A percentile compares a stretch with the other conserved stretches of the same genome.
These are phyloP conservation scores for Beauveria sp. DNA, from an alignment of 2,329 filamentous ascomycete genomes.

Conservation along the genomic window DNA sequence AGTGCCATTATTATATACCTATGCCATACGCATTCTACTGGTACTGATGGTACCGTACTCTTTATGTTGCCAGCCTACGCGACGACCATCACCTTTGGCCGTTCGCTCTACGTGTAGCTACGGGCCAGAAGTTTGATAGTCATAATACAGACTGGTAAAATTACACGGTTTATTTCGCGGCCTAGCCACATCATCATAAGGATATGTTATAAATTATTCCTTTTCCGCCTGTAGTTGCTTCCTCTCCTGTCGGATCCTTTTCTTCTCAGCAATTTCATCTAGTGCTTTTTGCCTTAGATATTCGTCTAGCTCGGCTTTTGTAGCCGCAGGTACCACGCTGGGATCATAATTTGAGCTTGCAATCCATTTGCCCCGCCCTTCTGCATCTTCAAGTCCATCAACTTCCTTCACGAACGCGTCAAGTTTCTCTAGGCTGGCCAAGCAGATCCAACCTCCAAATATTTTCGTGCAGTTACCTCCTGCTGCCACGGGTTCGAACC, in stretches of 20 bases:
- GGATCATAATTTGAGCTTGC: neutral
- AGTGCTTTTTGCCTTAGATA: neutral
- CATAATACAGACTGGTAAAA: neutral
- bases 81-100: neutral
- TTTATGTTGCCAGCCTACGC: neutral
- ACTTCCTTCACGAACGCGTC: neutral
- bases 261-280: constrained; percentile 1
- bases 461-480: neutral
- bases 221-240: neutral
- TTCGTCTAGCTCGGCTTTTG: constrained; percentile 3
- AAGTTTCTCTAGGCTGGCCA: constrained; percentile 4
- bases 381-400: neutral
- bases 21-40: too few species aligned
- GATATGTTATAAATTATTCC: neutral
- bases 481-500: neutral
- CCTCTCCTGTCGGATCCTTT: neutral
- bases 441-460: constrained; percentile 9
- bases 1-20: too few species aligned
- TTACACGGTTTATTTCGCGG: neutral
- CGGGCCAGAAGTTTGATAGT: neutral
- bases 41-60: neutral
- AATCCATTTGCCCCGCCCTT: neutral
- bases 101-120: neutral
- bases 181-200: neutral
- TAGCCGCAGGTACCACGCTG: neutral